Evolutionary conservation across 208 protist species (phyloP).

Genomic region (Phytomonas francai): DNA sequence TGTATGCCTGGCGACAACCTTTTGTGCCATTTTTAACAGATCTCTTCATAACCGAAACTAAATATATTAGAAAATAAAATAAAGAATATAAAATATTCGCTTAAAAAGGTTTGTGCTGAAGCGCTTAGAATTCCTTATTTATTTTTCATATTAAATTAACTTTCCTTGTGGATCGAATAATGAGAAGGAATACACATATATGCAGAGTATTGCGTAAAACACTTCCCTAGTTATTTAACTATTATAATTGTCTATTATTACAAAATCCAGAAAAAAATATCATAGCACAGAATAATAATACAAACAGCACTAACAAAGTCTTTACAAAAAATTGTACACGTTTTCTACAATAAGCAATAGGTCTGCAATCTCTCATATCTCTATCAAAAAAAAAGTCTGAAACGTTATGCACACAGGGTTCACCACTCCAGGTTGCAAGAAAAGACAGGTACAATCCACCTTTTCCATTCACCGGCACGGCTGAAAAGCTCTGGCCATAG

Average conservation of each 20-base stretch:
- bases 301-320: too few relatives aligned
- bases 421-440: not conserved
- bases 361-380: too few relatives aligned
- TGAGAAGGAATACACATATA: not conserved
- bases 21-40: constrained; percentile 27
- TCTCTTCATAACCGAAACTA: constrained; percentile 19
- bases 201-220: too few relatives aligned
- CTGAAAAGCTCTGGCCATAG: not conserved
- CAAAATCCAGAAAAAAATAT: not conserved
- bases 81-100: not conserved
- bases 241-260: not conserved
- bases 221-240: too few relatives aligned
- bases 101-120: not conserved
- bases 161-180: not conserved
- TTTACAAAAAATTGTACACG: too few relatives aligned
- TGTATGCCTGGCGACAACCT: constrained; percentile 49
- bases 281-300: not conserved
- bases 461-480: not conserved
- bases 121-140: not conserved
- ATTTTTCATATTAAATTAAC: not conserved
- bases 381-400: too few relatives aligned
- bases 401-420: not conserved
- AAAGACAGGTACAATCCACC: not conserved
- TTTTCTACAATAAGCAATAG: too few relatives aligned
- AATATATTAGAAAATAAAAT: not conserved